phyloP scores from a whole-genome alignment of 169 alveolate genomes.

The Plasmodium falciparum region DNA sequence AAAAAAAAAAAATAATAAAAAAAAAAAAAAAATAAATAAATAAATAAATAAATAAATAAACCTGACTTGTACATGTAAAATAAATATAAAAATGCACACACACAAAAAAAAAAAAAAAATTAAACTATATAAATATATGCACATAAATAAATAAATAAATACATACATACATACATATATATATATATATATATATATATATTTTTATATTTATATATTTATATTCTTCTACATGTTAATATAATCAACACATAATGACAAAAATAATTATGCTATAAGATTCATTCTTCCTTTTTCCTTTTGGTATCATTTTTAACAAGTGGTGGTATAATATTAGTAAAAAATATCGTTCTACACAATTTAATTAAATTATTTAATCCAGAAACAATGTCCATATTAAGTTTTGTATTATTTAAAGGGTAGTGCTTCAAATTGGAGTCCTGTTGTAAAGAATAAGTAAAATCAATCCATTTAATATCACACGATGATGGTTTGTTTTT shows the following conservation, averaged over 20 bases:
- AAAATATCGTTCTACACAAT: constrained; percentile 48
- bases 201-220: not conserved
- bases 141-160: not conserved
- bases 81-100: not conserved
- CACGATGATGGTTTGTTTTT: constrained; percentile 38
- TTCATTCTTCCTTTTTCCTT: not conserved
- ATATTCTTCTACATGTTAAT: not conserved
- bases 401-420: not conserved
- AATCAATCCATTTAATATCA: constrained; percentile 73
- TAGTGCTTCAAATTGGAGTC: not conserved
- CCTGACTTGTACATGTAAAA: too few species aligned
- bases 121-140: not conserved
- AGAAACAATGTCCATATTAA: constrained; percentile 31
- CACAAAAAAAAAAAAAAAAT: not conserved
- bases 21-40: too few species aligned
- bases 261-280: not conserved
- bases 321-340: constrained; percentile 11
- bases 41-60: too few species aligned
- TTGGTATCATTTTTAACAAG: not conserved
- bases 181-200: not conserved
- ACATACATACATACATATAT: not conserved
- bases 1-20: too few species aligned
- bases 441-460: constrained; percentile 50
- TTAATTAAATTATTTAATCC: constrained; percentile 73
- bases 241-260: not conserved